Evolutionary conservation across 2,329 filamentous ascomycete species (phyloP).

Genomic region (Sclerotinia glacialis): DNA sequence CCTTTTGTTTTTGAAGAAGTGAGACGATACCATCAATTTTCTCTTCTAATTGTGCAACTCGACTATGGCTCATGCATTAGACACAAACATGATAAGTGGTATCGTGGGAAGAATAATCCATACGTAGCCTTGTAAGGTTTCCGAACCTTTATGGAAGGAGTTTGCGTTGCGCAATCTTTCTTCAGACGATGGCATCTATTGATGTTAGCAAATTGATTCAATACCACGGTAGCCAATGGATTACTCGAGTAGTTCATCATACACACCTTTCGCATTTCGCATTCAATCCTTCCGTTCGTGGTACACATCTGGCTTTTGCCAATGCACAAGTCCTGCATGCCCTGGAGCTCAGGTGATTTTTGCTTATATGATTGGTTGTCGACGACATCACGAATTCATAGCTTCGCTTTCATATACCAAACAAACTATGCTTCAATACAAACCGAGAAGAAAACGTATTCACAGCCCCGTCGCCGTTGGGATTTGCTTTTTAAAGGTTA

Average conservation of each 20-base stretch:
- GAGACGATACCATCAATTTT: constrained; percentile 20
- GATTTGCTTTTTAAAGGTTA: background rate
- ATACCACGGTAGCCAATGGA: background rate
- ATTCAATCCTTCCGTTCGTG: background rate
- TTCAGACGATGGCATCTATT: constrained; percentile 19
- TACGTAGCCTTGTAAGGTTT: constrained; percentile 19
- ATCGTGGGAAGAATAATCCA: background rate
- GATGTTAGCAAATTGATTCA: background rate
- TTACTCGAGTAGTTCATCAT: too few species aligned
- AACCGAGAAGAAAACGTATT: constrained; percentile 1
- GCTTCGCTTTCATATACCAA: background rate
- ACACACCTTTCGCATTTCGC: constrained; percentile 20
- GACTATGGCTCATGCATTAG: background rate
- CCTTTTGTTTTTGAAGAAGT: constrained; percentile 6
- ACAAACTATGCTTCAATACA: background rate
- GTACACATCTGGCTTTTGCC: constrained; percentile 20
- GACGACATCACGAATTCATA: background rate
- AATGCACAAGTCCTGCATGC: constrained; percentile 20
- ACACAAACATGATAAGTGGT: background rate
- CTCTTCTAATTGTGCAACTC: constrained; percentile 16
- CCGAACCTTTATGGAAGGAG: background rate
- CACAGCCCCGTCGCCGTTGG: constrained; percentile 15
- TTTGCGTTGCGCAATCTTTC: constrained; percentile 11
- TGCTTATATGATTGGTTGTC: constrained; percentile 4
- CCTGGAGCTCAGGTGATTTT: background rate